phyloP scores from a whole-genome alignment of 139 green algal genomes.

The Chlorella sp. region DNA sequence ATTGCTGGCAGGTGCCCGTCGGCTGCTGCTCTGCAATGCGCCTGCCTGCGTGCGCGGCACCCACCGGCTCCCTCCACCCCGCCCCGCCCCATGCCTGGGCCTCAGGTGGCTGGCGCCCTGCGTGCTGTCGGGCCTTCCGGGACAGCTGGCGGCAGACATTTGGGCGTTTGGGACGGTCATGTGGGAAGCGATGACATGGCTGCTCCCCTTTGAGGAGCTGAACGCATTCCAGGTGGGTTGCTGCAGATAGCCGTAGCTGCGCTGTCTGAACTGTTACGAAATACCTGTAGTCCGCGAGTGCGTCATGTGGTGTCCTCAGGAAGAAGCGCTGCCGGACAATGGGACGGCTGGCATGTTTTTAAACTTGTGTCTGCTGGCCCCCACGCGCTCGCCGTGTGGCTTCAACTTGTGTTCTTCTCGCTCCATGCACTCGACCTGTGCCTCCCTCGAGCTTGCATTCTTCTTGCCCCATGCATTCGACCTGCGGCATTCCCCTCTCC shows the following conservation, averaged over 20 bases:
- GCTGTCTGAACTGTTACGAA: no score
- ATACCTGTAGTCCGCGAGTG: no score
- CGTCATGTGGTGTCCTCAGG: no score
- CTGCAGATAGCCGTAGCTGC: no score
- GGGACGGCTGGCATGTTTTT: neutral
- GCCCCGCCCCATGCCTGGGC: neutral
- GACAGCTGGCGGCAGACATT: slow-evolving; percentile 3
- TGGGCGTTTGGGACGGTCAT: slow-evolving; percentile 13
- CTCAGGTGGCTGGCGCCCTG: slow-evolving; percentile 14
- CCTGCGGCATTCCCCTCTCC: neutral
- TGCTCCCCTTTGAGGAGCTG: slow-evolving; percentile 1
- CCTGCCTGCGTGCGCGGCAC: neutral
- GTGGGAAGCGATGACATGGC: neutral
- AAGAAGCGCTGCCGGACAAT: no score
- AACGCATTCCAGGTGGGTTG: neutral
- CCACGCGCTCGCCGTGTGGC: no score
- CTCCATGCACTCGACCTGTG: no score
- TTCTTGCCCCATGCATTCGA: neutral
- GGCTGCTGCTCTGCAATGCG: neutral
- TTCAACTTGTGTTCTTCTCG: no score
- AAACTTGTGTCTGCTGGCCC: no score
- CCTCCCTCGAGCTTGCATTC: no score
- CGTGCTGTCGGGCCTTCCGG: neutral
- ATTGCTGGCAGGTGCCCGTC: no score
- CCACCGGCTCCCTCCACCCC: no score